Evolutionary conservation across 2,329 filamentous ascomycete species (phyloP), one percentile per base, ranked within the genome.

Genomic region (Colletotrichum limetticola): DNA sequence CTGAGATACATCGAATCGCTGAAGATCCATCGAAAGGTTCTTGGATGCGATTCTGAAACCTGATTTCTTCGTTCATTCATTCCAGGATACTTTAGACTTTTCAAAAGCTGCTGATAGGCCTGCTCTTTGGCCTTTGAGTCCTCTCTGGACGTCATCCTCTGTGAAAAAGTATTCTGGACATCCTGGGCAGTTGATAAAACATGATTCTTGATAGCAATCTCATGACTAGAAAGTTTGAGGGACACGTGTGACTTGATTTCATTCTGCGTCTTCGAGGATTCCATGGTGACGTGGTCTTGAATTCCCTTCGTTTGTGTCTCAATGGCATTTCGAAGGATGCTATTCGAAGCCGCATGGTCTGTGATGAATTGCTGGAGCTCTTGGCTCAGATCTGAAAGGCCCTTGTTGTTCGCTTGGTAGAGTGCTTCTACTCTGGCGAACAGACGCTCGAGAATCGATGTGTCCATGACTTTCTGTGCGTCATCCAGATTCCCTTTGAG

Each of bases 31-130:
- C n/a, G 9, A 11, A 19, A 58, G 4, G 63, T 66, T 9, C 7
- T 1, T 3, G 32, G 14, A 19, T 58, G 55, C 28, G 63, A 7
- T n/a, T 24, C 3, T 1, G 7, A 28, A 5, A 66, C 0, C 3
- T 19, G 30, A n/a, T 35, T 66, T 12, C 42, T 66, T 2, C 53
- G 24, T 4, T 66, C 63, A 7, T 66, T 66, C 63, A 66, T 58
- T 30, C 35, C 22, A 3, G 24, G 24, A 30, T 49, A 66, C 12
- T 66, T 66, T 1, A 66, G 12, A 12, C 63, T 58, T 6, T 24
- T 1, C n/a, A 58, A 26, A 12, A 66, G 53, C 1, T 19, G 24
- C 4, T 66, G 32, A 16, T 35, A 6, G 3, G 24, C 26, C 3
- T n/a, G 8, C 5, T 66, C 53, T 5, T 6, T 49, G 2, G 53